Conservation (phyloP, 2,329 filamentous ascomycete species). For the Arachnopeziza araneosa region DNA sequence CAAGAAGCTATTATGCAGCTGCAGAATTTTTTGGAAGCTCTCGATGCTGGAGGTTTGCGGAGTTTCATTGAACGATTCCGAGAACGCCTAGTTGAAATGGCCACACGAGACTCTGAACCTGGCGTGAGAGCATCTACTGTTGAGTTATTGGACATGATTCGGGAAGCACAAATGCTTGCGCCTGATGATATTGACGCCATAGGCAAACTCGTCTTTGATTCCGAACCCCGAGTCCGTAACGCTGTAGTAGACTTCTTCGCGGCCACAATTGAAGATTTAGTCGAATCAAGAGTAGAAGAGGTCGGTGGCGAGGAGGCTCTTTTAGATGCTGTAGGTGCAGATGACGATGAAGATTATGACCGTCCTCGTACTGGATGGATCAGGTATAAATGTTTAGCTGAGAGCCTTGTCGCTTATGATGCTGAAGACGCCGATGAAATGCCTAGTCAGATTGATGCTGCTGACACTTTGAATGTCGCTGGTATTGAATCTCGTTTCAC, state of each 20-base stretch:
- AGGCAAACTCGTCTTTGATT: slow-evolving; percentile 83
- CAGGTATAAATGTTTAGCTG: slow-evolving; percentile 82
- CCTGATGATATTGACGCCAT: slow-evolving; percentile 86
- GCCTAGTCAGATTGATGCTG: slow-evolving; percentile 40
- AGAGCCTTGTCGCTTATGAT: slow-evolving; percentile 79
- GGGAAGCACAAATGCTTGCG: slow-evolving; percentile 80
- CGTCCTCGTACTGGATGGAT: slow-evolving; percentile 80
- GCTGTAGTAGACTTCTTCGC: slow-evolving; percentile 88
- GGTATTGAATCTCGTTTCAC: slow-evolving; percentile 76
- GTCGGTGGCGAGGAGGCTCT: slow-evolving; percentile 74
- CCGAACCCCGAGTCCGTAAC: slow-evolving; percentile 77
- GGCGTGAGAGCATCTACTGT: slow-evolving; percentile 76
- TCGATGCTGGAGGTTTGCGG: slow-evolving; percentile 70
- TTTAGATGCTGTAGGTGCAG: slow-evolving; percentile 66
- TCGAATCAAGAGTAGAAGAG: slow-evolving; percentile 74
- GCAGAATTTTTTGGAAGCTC: slow-evolving; percentile 69
- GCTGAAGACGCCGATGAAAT: slow-evolving; percentile 57
- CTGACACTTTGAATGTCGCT: slow-evolving; percentile 49
- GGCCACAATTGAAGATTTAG: slow-evolving; percentile 76
- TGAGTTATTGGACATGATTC: slow-evolving; percentile 73
- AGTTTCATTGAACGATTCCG: slow-evolving; percentile 93
- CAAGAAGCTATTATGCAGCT: slow-evolving; percentile 85
- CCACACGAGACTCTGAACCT: slow-evolving; percentile 75
- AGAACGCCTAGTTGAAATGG: slow-evolving; percentile 84
- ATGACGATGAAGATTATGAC: slow-evolving; percentile 70